These are phyloP conservation scores for Avena atlantica DNA, from an alignment of 176 grass and related monocot species.

Conservation along the genomic window DNA sequence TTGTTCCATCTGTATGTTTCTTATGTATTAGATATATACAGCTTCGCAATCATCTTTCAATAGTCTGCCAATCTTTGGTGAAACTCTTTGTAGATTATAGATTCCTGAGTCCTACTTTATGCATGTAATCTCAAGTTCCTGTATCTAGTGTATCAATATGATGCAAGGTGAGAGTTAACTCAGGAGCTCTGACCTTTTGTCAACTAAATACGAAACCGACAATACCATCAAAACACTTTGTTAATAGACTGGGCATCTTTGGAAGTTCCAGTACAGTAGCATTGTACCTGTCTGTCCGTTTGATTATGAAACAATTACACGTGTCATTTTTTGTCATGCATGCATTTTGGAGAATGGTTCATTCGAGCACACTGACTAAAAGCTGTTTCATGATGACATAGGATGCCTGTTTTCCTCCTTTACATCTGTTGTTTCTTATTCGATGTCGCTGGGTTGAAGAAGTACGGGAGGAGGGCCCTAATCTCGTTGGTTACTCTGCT, in stretches of 20 bases:
- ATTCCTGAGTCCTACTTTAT: neutral
- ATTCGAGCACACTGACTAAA: conserved; percentile 1
- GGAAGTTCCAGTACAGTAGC: neutral
- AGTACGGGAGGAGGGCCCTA: neutral
- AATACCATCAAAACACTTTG: neutral
- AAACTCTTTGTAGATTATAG: conserved; percentile 2
- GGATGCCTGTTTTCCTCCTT: conserved; percentile 24
- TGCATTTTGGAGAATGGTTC: conserved; percentile 4
- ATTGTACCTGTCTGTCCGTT: neutral
- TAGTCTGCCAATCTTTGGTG: neutral
- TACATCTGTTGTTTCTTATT: conserved; percentile 12
- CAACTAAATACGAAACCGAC: neutral
- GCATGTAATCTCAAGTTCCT: neutral
- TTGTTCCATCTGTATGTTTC: neutral
- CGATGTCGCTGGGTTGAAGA: conserved; percentile 16
- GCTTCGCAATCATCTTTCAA: neutral
- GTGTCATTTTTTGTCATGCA: neutral
- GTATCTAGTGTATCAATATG: conserved; percentile 3
- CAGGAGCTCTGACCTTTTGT: neutral
- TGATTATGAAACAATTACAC: neutral
- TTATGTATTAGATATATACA: conserved; percentile 13
- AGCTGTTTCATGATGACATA: neutral
- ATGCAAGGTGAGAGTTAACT: neutral
- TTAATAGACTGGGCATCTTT: neutral
- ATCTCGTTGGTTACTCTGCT: neutral